Conservation (phyloP, 768 basidiomycete genomes). For the Rhizopogon vulgaris region DNA sequence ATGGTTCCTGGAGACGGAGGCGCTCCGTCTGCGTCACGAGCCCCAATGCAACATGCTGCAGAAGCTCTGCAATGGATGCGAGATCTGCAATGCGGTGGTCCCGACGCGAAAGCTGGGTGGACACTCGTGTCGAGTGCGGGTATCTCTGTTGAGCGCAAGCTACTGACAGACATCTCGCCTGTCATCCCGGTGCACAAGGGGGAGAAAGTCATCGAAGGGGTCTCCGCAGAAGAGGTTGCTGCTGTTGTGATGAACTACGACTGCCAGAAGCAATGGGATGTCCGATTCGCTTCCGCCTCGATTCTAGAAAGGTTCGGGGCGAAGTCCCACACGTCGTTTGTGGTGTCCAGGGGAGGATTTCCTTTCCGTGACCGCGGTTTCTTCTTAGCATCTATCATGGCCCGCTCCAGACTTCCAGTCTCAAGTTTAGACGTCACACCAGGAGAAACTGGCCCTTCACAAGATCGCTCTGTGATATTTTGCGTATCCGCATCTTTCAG, state of each 20-base stretch:
- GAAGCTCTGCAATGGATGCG: slow-evolving; percentile 80
- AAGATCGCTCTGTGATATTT: slow-evolving; percentile 62
- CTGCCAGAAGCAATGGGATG: slow-evolving; percentile 82
- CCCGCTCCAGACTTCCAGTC: slow-evolving; percentile 42
- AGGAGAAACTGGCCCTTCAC: slow-evolving; percentile 29
- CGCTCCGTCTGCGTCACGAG: slow-evolving; percentile 48
- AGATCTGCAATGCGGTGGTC: slow-evolving; percentile 53
- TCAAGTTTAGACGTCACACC: slow-evolving; percentile 36
- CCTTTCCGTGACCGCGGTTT: slow-evolving; percentile 90
- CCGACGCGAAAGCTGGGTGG: slow-evolving; percentile 59
- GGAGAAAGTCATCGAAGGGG: slow-evolving; percentile 87
- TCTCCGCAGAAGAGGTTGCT: slow-evolving; percentile 88
- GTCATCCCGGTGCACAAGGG: slow-evolving; percentile 82
- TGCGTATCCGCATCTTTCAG: slow-evolving; percentile 80
- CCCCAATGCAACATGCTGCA: slow-evolving; percentile 75
- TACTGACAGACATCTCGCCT: slow-evolving; percentile 72
- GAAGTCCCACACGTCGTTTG: slow-evolving; percentile 64
- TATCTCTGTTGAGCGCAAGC: slow-evolving; percentile 66
- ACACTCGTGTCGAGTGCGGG: slow-evolving; percentile 70
- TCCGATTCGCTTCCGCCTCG: slow-evolving; percentile 66
- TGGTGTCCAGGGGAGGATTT: slow-evolving; percentile 72
- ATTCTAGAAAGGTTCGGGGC: slow-evolving; percentile 75
- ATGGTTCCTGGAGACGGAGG: slow-evolving; percentile 52
- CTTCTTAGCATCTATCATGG: slow-evolving; percentile 69
- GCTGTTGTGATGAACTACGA: slow-evolving; percentile 63